phyloP scores from a whole-genome alignment of 2,329 filamentous ascomycete species.

The Paecilomyces variotii region DNA sequence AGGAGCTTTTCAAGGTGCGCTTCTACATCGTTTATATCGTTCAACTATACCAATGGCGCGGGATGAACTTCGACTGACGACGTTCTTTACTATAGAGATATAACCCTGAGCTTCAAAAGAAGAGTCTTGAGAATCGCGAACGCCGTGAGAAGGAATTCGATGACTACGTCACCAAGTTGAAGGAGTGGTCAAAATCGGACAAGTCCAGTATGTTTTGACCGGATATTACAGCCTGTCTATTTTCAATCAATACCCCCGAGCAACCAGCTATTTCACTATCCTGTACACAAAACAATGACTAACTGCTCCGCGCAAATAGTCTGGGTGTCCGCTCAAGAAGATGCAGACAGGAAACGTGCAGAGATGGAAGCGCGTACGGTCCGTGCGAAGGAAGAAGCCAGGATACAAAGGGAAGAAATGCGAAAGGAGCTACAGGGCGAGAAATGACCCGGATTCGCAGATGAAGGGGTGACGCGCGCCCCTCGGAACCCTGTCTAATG shows the following conservation, averaged over 20 bases:
- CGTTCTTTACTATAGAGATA: constrained; percentile 52
- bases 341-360: constrained; percentile 21
- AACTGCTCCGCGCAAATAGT: constrained; percentile 16
- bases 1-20: constrained; percentile 69
- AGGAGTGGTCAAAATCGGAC: constrained; percentile 82
- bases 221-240: not conserved
- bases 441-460: constrained; percentile 14
- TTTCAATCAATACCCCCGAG: not conserved
- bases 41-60: not conserved
- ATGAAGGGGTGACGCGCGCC: not conserved
- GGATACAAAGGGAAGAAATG: constrained; percentile 31
- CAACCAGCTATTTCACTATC: not conserved
- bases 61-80: not conserved
- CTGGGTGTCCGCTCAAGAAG: constrained; percentile 32
- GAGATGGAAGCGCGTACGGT: constrained; percentile 15
- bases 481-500: not conserved
- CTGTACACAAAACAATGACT: not conserved
- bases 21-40: not conserved
- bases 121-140: constrained; percentile 70
- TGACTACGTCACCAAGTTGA: constrained; percentile 73
- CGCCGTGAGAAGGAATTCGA: constrained; percentile 80
- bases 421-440: constrained; percentile 30
- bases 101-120: constrained; percentile 87
- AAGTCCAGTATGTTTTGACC: constrained; percentile 63
- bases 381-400: constrained; percentile 23